Evolutionary conservation across 768 basidiomycete species (phyloP).

Genomic region (Calocybe gangraenosa): DNA sequence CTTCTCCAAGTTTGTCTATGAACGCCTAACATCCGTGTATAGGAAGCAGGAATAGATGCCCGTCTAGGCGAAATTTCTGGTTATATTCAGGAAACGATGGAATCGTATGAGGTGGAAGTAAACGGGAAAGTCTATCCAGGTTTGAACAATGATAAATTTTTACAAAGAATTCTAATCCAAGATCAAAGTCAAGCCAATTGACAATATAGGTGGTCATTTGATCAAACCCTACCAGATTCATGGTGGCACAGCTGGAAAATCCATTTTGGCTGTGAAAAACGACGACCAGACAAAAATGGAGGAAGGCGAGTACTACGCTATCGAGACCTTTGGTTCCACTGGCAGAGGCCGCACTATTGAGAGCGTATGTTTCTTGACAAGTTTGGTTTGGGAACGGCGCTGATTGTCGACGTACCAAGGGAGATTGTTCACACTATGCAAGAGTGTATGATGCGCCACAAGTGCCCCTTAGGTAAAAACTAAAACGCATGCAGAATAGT

Average conservation of each 20-base stretch:
- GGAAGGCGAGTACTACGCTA: constrained; percentile 98
- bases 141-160: constrained; percentile 27
- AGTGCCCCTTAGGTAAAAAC: constrained; percentile 62
- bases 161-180: constrained; percentile 3
- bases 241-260: constrained; percentile 64
- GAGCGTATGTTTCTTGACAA: constrained; percentile 42
- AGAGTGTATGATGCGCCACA: constrained; percentile 63
- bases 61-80: constrained; percentile 90
- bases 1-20: neutral
- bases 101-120: constrained; percentile 94
- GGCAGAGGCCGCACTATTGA: constrained; percentile 88
- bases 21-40: constrained; percentile 1
- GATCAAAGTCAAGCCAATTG: constrained; percentile 82
- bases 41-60: constrained; percentile 97
- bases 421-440: constrained; percentile 93
- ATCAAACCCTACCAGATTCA: constrained; percentile 91
- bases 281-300: constrained; percentile 96
- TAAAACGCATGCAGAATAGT: constrained; percentile 14
- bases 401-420: constrained; percentile 39
- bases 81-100: constrained; percentile 97
- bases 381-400: no score
- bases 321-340: constrained; percentile 97
- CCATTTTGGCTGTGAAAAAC: constrained; percentile 83
- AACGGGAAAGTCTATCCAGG: constrained; percentile 78
- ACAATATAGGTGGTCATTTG: constrained; percentile 91